Conservation (phyloP, 176 grass and related monocot species). For the Poa annua region DNA sequence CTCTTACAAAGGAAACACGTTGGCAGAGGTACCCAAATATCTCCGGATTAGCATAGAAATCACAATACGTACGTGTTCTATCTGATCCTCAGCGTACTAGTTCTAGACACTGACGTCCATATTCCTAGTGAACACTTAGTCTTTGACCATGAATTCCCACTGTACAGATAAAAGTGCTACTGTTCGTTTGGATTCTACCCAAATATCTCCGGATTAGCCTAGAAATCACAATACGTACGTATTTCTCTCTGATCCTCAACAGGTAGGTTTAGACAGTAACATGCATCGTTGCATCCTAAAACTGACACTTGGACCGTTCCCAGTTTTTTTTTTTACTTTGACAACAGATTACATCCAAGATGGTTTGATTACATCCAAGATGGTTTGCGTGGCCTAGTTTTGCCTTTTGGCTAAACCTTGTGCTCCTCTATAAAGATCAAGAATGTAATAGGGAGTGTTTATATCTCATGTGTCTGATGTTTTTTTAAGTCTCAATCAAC, state of each 20-base stretch:
- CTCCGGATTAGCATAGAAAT: neutral
- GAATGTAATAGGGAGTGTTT: too few species aligned
- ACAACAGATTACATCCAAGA: neutral
- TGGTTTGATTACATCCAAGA: too few species aligned
- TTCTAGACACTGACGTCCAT: neutral
- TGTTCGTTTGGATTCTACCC: neutral
- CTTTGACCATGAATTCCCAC: too few species aligned
- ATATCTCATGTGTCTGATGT: too few species aligned
- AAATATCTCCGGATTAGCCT: neutral
- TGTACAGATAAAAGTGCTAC: neutral
- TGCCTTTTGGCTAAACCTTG: too few species aligned
- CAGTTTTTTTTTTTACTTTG: neutral
- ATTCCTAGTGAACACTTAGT: neutral
- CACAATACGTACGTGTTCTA: neutral
- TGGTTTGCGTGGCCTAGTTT: neutral
- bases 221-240: neutral
- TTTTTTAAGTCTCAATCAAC: too few species aligned
- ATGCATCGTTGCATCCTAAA: neutral
- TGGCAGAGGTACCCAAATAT: slow-evolving; percentile 2
- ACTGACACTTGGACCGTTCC: neutral
- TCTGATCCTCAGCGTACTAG: neutral
- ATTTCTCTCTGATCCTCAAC: neutral
- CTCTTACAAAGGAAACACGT: neutral
- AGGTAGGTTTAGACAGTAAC: neutral
- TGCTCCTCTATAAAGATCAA: too few species aligned